Evolutionary conservation across 139 green algal species (phyloP).

Genomic region (Picocystis salinarum): DNA sequence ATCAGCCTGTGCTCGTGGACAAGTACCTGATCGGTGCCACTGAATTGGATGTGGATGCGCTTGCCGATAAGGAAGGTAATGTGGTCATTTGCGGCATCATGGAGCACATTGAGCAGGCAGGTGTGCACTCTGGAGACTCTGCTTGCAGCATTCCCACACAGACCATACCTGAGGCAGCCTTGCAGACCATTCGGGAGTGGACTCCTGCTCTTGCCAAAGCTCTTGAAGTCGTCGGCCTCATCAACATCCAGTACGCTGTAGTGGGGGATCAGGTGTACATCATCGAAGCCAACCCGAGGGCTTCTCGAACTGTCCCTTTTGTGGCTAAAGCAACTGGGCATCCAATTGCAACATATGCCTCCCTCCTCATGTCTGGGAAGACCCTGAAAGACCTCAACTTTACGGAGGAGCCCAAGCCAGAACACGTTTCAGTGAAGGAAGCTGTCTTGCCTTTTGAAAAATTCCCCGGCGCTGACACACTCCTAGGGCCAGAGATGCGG

Average conservation of each 20-base stretch:
- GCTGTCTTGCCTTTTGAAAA: conserved; percentile 98
- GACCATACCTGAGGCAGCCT: conserved; percentile 51
- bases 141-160: conserved; percentile 83
- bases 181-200: conserved; percentile 71
- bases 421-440: conserved; percentile 96
- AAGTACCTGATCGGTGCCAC: conserved; percentile 58
- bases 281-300: conserved; percentile 96
- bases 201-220: conserved; percentile 61
- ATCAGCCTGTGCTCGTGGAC: conserved; percentile 87
- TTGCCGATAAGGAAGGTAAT: conserved; percentile 80
- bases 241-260: conserved; percentile 98
- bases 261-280: conserved; percentile 73
- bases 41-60: conserved; percentile 94
- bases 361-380: conserved; percentile 76
- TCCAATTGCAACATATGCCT: conserved; percentile 89
- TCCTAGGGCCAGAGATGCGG: conserved; percentile 96
- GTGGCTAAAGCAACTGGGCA: conserved; percentile 94
- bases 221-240: conserved; percentile 85
- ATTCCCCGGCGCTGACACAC: conserved; percentile 85
- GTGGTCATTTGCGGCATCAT: conserved; percentile 96
- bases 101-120: conserved; percentile 97
- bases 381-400: conserved; percentile 71
- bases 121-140: conserved; percentile 88
- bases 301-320: conserved; percentile 91
- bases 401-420: conserved; percentile 54